A percentile compares a stretch with the other conserved stretches of the same genome.
phyloP scores from a whole-genome alignment of 2,329 filamentous ascomycete genomes.

The Ceratocystiopsis brevicomis region DNA sequence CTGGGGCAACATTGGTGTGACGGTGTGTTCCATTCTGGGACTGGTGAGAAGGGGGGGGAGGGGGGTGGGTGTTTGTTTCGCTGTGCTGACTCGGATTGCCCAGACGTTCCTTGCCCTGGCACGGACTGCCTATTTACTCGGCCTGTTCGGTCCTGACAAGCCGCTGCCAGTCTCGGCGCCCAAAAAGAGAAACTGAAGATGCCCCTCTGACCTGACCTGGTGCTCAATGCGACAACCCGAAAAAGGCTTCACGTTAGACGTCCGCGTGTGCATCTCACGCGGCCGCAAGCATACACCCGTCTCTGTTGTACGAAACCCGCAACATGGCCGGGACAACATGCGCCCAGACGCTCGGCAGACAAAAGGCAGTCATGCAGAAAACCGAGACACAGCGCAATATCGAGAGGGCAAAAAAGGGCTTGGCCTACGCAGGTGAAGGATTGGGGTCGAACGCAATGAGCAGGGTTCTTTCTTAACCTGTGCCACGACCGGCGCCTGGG shows the following conservation, averaged over 20 bases:
- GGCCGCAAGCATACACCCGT: not conserved
- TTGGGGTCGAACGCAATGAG: no score
- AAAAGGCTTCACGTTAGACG: not conserved
- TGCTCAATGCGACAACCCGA: no score
- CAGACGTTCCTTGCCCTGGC: constrained; percentile 36
- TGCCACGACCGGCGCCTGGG: no score
- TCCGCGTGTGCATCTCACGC: not conserved
- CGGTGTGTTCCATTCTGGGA: constrained; percentile 23
- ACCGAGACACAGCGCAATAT: no score
- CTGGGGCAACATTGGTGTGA: constrained; percentile 55
- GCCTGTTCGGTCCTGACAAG: constrained; percentile 34
- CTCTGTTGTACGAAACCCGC: not conserved
- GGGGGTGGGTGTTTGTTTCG: not conserved
- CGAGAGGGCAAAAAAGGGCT: no score
- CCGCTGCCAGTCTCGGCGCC: constrained; percentile 3
- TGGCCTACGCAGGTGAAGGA: no score
- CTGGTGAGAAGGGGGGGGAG: not conserved
- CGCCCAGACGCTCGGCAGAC: no score
- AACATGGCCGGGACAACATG: no score
- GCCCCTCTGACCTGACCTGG: not conserved
- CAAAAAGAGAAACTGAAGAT: constrained; percentile 9
- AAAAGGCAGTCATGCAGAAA: no score
- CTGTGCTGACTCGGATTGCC: not conserved
- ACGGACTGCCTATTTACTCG: constrained; percentile 37
- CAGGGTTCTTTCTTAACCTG: no score